Evolutionary conservation across 2,329 filamentous ascomycete genomes (phyloP), one percentile per base, ranked within the genome.

Genomic region (Triangularia setosa): DNA sequence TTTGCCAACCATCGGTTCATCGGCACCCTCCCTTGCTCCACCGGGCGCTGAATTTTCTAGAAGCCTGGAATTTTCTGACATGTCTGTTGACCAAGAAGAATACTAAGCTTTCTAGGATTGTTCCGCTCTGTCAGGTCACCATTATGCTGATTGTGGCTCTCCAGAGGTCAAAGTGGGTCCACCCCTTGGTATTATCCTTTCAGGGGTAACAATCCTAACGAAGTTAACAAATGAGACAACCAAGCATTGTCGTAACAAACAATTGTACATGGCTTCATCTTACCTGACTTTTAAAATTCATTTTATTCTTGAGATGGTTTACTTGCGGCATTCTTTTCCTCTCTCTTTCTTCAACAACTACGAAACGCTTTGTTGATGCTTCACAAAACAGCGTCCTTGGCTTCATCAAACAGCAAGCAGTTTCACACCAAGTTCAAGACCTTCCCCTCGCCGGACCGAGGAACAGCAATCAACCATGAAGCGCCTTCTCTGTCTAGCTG

Each of bases 131-230:
- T 24, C 27, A 11, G 28, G 25, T 57, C 28, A 24, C 24, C 9
- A 58, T 58, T 5, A 35, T 58, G 12, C 16, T n/a, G 21, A 35
- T 23, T 18, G 21, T 35, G 18, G n/a, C 16, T 48, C 23, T 6
- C 23, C 23, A 8, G 57, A 3, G 40, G 40, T 59, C 53, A 23
- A 40, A 12, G n/a, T 53, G 33, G n/a, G 12, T 28, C 24, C 18
- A 9, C 40, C 25, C 27, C 18, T 59, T 63, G 27, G 56, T 18
- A 58, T 63, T 63, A 56, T 63, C 16, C 24, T 40, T 27, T 54
- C 55, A 54, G 33, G 40, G 54, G 9, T 23, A 59, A 58, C 61
- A 63, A 58, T 57, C 40, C 16, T 48, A 48, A 48, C n/a, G 21
- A 48, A 21, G 18, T 21, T 8, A 8, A 48, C 7, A n/a, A n/a